These are phyloP conservation scores for Filobasidium uniguttulatum DNA, from an alignment of 1,284 basidiomycete species.

Conservation along the genomic window DNA sequence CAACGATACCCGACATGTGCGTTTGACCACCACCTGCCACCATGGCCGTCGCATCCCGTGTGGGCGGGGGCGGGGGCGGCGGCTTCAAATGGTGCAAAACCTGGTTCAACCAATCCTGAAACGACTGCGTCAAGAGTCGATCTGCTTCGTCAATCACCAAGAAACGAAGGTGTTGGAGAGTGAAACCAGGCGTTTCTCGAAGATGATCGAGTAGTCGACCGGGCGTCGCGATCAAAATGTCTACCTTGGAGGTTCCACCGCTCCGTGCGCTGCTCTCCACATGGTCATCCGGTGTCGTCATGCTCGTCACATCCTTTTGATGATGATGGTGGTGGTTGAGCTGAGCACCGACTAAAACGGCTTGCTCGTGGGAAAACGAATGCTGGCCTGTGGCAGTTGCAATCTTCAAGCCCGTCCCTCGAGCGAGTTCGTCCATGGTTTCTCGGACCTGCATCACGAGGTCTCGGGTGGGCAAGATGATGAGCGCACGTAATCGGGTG, in stretches of 20 bases:
- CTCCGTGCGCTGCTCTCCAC: too few relatives aligned
- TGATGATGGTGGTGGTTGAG: background rate
- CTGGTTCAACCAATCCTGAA: conserved; percentile 83
- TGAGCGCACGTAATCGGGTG: conserved; percentile 73
- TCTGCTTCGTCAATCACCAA: conserved; percentile 97
- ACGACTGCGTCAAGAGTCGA: conserved; percentile 80
- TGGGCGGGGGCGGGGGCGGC: too few relatives aligned
- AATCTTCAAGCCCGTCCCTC: conserved; percentile 67
- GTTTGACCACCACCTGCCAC: conserved; percentile 26
- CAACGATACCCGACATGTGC: conserved; percentile 22
- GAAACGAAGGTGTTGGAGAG: conserved; percentile 84
- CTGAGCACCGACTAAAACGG: conserved; percentile 28
- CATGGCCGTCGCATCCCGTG: too few relatives aligned
- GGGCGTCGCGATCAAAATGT: conserved; percentile 90
- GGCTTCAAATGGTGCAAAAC: conserved; percentile 59
- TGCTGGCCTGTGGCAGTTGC: conserved; percentile 36
- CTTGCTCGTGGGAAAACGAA: conserved; percentile 34
- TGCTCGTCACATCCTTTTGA: background rate
- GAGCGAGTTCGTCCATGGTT: conserved; percentile 70
- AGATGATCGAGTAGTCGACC: conserved; percentile 91
- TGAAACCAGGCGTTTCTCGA: conserved; percentile 73
- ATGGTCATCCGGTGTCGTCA: too few relatives aligned
- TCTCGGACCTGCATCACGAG: conserved; percentile 86
- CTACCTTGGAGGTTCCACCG: conserved; percentile 69
- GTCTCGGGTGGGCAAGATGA: conserved; percentile 89